Base-by-base conservation (phyloP, 257 asterid species). In the Dorcoceras hygrometricum region DNA sequence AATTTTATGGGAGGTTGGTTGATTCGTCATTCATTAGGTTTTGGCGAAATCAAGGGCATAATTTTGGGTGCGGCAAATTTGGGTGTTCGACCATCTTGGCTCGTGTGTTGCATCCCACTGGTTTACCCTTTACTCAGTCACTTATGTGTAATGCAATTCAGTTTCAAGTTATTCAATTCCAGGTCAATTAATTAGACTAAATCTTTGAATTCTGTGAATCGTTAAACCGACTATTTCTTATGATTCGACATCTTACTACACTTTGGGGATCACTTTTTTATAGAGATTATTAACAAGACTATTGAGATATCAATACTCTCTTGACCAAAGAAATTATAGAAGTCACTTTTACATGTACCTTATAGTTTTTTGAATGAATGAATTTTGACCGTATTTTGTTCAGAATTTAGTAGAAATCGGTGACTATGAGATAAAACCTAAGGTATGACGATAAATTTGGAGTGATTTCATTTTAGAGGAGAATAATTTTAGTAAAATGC, bases 121-220 rank as follows among this genome's bases (percentile, higher is more conserved):
- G 27, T 54, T 70, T 46, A 23, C 57, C 34, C 63, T 73, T n/a
- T 73, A 63, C 73, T 76, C 3, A 9, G 43, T 34, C 9, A 34
- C 43, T 34, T 63, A 48, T 23, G 23, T 16, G 58, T 59, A 65
- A 65, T 68, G 75, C 68, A 69, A 60, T 69, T 67, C 67, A 79
- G 75, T 77, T 78, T 65, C 82, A n/a, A n/a, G n/a, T n/a, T n/a
- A n/a, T 34, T 34, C 43, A 5, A 9, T 0, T 34, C 9, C 43
- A 66, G 84, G 27, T 82, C 77, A 78, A 83, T 88, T 88, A 83
- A 73, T 63, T 50, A 67, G 86, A 88, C 91, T 81, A 72, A 70
- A 71, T 79, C 81, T 73, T 65, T 8, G 10, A 19, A 57, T 32
- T 4, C 29, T 74, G 70, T 84, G 57, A 78, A 77, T 79, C 81